A percentile compares a stretch with the other conserved stretches of the same genome.
Evolutionary conservation across 2,329 filamentous ascomycete species (phyloP).

Genomic region (Colletotrichum neosansevieriae): DNA sequence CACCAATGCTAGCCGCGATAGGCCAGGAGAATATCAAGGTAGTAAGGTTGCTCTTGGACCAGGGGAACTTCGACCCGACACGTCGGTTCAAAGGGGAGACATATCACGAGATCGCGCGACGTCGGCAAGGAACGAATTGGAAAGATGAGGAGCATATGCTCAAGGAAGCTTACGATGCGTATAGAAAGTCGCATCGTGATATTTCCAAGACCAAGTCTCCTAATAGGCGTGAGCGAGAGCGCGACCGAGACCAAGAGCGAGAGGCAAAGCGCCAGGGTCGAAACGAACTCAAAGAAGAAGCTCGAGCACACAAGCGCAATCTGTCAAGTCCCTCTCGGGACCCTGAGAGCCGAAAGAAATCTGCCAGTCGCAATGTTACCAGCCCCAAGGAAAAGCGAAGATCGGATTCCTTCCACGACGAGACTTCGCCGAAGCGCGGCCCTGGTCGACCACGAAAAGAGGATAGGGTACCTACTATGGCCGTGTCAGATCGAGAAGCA

Average conservation of each 20-base stretch:
- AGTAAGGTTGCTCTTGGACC: constrained; percentile 81
- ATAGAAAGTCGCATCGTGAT: constrained; percentile 65
- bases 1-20: constrained; percentile 94
- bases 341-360: constrained; percentile 58
- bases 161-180: constrained; percentile 79
- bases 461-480: constrained; percentile 59
- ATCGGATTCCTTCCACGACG: constrained; percentile 60
- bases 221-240: constrained; percentile 48
- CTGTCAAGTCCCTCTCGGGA: constrained; percentile 64
- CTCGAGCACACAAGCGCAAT: constrained; percentile 58
- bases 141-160: constrained; percentile 87
- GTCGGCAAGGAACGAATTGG: constrained; percentile 88
- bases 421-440: constrained; percentile 63
- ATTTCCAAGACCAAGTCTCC: constrained; percentile 64
- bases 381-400: constrained; percentile 64
- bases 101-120: constrained; percentile 88
- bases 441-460: constrained; percentile 68
- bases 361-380: constrained; percentile 49
- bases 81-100: constrained; percentile 80
- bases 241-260: constrained; percentile 54
- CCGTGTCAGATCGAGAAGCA: constrained; percentile 64
- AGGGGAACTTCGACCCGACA: constrained; percentile 85
- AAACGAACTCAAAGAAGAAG: constrained; percentile 59
- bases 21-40: constrained; percentile 89
- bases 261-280: constrained; percentile 58